Conservation (phyloP, 179 eudicot genomes). For the Pouteria campechiana region DNA sequence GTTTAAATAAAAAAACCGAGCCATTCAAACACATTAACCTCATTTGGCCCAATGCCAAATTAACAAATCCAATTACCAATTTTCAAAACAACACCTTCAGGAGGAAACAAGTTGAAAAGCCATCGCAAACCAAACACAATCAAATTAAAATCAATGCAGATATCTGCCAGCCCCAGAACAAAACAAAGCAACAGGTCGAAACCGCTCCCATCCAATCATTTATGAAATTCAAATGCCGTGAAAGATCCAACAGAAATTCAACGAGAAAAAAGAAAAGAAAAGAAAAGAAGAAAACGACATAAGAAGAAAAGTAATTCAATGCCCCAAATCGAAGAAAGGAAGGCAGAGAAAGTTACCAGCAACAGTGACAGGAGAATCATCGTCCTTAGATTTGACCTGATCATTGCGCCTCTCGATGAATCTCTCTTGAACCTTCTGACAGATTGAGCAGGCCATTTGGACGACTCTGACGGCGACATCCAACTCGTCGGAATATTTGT, state of each 20-base stretch:
- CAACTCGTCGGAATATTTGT: constrained; percentile 37
- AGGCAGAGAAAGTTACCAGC: constrained; percentile 39
- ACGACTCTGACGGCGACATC: constrained; percentile 81
- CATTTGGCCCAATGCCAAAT: no score
- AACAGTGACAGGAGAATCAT: constrained; percentile 85
- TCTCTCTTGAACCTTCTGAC: constrained; percentile 51
- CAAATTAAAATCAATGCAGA: no score
- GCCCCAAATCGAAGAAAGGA: neutral
- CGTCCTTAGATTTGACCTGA: constrained; percentile 62
- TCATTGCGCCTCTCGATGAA: constrained; percentile 25
- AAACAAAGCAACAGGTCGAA: no score
- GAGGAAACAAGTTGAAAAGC: no score
- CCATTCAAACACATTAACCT: no score
- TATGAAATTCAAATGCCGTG: constrained; percentile 25
- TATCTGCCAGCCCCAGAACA: no score
- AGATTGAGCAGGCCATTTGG: constrained; percentile 72
- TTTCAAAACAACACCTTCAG: no score
- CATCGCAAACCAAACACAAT: no score
- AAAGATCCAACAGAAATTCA: neutral
- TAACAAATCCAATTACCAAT: no score
- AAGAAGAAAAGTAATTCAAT: neutral
- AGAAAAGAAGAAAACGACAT: neutral
- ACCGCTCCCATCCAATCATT: no score
- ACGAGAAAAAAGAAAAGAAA: neutral
- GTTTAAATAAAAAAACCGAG: no score